Base-by-base conservation (phyloP, 1,284 basidiomycete genomes). In the Tilletiopsis washingtonensis region DNA sequence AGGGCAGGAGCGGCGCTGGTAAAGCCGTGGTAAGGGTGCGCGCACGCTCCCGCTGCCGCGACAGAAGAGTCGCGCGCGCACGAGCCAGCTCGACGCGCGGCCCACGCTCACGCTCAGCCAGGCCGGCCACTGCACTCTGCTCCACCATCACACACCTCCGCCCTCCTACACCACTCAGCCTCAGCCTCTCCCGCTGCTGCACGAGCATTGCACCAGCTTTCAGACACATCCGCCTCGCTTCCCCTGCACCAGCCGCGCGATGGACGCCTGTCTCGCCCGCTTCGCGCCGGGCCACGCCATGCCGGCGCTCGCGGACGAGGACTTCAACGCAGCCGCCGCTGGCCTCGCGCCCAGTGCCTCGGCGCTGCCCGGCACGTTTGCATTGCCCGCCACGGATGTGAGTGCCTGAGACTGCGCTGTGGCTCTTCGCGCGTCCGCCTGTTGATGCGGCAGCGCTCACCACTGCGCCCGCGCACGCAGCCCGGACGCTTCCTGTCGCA, bases 401-500 rank as follows among this genome's bases (percentile, higher is more conserved):
- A 34, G 29, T 34, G n/a, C n/a, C 29, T 9, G 9, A n/a, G 9
- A 34, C 9, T n/a, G 29, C 9, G n/a, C 9, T 34, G 29, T 9
- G 9, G 9, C n/a, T 34, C 29, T n/a, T n/a, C n/a, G n/a, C 9
- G 29, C 29, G 9, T 34, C 29, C 9, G 9, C 29, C 29, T 34
- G n/a, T n/a, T 34, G 29, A 34, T 34, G 9, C n/a, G 29, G n/a
- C n/a, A n/a, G 9, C 9, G n/a, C 9, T n/a, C n/a, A 9, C 9
- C 9, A 34, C 9, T 34, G 29, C 29, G 29, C n/a, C 9, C 9
- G 9, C 29, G n/a, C 9, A 9, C 29, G 29, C 45, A 62, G 58
- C 64, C 69, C 5, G 62, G 61, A 6, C 57, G 57, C 12, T 73
- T 73, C 51, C 55, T 73, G n/a, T 58, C 63, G 0, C 62, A 69